Conservation (phyloP, 2,329 filamentous ascomycete genomes). For the Fonsecaea pugnacius region DNA sequence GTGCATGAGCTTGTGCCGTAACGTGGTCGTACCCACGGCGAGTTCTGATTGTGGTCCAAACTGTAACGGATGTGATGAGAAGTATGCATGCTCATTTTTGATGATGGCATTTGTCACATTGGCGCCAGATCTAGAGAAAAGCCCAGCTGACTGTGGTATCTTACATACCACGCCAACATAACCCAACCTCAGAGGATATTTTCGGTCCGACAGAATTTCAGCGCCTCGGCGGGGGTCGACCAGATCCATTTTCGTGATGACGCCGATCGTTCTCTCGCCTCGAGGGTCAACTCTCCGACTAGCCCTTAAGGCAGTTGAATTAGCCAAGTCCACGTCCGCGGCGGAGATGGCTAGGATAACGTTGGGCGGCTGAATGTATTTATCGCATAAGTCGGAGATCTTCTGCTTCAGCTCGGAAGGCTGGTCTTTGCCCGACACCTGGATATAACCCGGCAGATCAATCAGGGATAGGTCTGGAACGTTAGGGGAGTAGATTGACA, state of each 20-base stretch:
- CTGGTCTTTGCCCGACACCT: conserved; percentile 89
- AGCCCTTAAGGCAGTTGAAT: conserved; percentile 88
- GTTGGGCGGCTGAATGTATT: conserved; percentile 95
- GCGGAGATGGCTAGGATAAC: conserved; percentile 97
- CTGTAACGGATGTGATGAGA: conserved; percentile 78
- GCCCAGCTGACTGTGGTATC: conserved; percentile 68
- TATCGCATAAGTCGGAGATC: conserved; percentile 94
- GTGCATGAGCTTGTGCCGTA: conserved; percentile 95
- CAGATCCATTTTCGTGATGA: conserved; percentile 99
- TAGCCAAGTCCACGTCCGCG: conserved; percentile 94
- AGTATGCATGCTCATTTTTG: conserved; percentile 86
- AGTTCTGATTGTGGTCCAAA: conserved; percentile 76
- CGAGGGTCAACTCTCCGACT: conserved; percentile 90
- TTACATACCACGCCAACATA: conserved; percentile 95
- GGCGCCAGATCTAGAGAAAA: conserved; percentile 81
- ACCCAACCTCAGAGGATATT: conserved; percentile 91
- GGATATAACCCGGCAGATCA: conserved; percentile 95
- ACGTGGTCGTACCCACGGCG: conserved; percentile 78
- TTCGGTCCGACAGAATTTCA: conserved; percentile 79
- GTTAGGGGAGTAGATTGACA: conserved; percentile 92
- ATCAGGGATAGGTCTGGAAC: conserved; percentile 95
- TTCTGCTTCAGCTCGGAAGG: conserved; percentile 91
- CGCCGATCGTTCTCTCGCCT: conserved; percentile 94
- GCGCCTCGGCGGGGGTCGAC: conserved; percentile 81
- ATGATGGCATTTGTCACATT: conserved; percentile 81